phyloP scores from a whole-genome alignment of 1,139 yeast genomes.

The Kazachstania sp. region DNA sequence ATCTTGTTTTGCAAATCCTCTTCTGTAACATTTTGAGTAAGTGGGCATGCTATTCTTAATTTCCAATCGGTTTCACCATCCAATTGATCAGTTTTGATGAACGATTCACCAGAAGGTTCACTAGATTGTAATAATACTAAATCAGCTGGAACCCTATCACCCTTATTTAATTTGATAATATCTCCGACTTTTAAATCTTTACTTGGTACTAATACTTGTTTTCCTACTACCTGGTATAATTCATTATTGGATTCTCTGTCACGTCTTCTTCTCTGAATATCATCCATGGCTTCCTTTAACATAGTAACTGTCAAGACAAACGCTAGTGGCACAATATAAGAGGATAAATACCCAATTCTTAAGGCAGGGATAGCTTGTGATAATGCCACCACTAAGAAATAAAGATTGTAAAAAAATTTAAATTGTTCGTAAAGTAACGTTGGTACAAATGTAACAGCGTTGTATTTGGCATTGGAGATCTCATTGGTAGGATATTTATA shows the following conservation, averaged over 20 bases:
- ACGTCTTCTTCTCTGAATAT: conserved; percentile 78
- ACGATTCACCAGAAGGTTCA: conserved; percentile 78
- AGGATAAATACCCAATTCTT: conserved; percentile 85
- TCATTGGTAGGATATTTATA: conserved; percentile 62
- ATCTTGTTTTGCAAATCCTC: conserved; percentile 41
- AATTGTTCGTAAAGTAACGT: conserved; percentile 88
- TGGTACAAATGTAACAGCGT: conserved; percentile 81
- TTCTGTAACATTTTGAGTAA: conserved; percentile 54
- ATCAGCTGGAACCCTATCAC: conserved; percentile 87
- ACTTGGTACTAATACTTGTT: conserved; percentile 44
- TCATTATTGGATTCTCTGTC: conserved; percentile 87
- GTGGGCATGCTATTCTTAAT: conserved; percentile 62
- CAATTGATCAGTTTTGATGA: conserved; percentile 91
- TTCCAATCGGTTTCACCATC: conserved; percentile 99
- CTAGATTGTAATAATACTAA: conserved; percentile 76
- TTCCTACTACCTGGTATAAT: conserved; percentile 60
- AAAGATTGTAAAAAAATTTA: conserved; percentile 90
- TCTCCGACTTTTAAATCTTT: conserved; percentile 79
- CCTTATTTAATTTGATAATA: conserved; percentile 71
- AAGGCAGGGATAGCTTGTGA: conserved; percentile 90
- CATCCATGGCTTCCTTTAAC: conserved; percentile 94
- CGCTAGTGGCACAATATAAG: conserved; percentile 88
- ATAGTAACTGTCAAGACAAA: conserved; percentile 89
- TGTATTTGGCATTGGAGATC: conserved; percentile 89
- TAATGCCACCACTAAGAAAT: conserved; percentile 84